A percentile compares a stretch with the other conserved stretches of the same genome.
Evolutionary conservation across 2,329 filamentous ascomycete genomes (phyloP).

Genomic region (Cryphonectria naterciae): DNA sequence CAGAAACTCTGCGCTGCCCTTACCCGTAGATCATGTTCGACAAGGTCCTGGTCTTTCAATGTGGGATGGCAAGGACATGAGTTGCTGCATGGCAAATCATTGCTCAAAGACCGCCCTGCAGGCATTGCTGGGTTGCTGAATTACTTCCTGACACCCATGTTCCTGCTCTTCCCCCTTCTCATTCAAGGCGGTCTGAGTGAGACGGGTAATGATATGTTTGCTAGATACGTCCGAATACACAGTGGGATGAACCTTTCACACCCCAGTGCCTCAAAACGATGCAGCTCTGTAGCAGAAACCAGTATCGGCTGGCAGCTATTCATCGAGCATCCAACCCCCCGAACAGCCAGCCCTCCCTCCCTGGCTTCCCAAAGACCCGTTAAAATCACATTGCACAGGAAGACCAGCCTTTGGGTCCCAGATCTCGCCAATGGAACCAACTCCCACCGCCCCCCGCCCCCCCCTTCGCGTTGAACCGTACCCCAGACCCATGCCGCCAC

Average conservation of each 20-base stretch:
- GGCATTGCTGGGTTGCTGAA: background rate
- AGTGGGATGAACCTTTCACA: background rate
- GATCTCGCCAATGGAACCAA: background rate
- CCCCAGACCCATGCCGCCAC: background rate
- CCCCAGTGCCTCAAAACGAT: background rate
- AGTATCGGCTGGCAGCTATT: background rate
- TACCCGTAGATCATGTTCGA: conserved; percentile 15
- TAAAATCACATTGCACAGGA: background rate
- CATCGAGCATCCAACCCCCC: background rate
- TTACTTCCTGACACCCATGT: background rate
- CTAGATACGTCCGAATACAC: background rate
- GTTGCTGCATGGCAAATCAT: background rate
- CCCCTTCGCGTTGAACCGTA: background rate
- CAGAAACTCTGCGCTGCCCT: background rate
- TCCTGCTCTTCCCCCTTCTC: background rate
- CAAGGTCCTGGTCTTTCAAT: background rate
- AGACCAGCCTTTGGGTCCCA: background rate
- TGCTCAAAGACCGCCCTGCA: background rate
- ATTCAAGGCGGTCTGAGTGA: background rate
- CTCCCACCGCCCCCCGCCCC: background rate
- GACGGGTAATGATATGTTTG: background rate
- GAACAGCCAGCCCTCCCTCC: background rate
- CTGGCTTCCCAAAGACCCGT: background rate
- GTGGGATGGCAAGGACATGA: background rate
- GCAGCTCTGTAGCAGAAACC: background rate